Evolutionary conservation across 495 filamentous ascomycete genomes (phyloP).

Genomic region (Trichoderma reesei): DNA sequence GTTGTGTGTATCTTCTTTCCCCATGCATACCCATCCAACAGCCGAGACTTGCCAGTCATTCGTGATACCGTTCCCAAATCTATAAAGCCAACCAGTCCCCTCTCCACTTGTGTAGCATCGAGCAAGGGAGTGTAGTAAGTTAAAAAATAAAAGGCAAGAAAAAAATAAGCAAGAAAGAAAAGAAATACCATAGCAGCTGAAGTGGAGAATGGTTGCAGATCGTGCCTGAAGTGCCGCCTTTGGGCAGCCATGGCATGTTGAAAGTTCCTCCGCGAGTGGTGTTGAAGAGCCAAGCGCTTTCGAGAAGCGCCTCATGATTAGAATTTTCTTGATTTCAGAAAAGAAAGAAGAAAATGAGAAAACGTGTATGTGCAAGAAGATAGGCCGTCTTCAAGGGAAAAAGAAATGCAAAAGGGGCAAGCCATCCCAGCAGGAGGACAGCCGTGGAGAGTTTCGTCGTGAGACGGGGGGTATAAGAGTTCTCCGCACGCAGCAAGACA

Average conservation of each 20-base stretch:
- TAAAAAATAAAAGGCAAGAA: too few relatives aligned
- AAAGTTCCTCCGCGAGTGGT: background rate
- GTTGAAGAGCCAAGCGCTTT: background rate
- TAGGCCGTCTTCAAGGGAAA: background rate
- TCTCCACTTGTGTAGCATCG: conserved; percentile 1
- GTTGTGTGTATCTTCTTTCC: background rate
- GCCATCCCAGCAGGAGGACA: background rate
- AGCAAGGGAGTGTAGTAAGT: conserved; percentile 1
- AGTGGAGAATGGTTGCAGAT: conserved; percentile 7
- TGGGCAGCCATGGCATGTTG: background rate
- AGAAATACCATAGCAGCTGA: conserved; percentile 3
- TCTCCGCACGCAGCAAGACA: background rate
- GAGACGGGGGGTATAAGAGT: conserved; percentile 8
- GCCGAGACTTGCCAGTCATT: background rate
- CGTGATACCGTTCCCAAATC: background rate
- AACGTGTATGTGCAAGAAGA: conserved; percentile 1
- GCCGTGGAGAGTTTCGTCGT: conserved; percentile 5
- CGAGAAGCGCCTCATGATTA: background rate
- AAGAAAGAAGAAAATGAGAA: background rate
- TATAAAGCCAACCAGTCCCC: background rate
- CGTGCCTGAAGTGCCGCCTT: conserved; percentile 2
- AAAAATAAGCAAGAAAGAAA: background rate
- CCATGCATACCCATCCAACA: background rate
- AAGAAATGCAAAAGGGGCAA: background rate
- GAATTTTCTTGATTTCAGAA: background rate